Conservation (phyloP, 495 filamentous ascomycete genomes). For the Aspergillus funiculosus region DNA sequence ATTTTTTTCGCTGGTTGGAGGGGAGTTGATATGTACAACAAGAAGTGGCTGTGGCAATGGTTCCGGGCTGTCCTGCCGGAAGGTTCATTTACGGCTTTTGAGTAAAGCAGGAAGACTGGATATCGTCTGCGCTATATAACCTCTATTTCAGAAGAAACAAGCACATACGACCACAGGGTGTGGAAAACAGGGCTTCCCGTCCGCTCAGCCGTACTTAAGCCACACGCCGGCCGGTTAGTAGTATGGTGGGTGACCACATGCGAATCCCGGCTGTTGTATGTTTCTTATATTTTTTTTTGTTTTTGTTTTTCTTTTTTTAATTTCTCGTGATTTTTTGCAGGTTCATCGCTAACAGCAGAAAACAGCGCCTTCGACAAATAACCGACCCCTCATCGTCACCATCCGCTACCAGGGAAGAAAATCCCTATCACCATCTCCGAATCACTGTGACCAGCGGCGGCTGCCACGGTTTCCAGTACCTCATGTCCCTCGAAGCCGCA, state of each 20-base stretch:
- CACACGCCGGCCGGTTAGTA: constrained; percentile 47
- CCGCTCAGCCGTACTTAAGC: constrained; percentile 48
- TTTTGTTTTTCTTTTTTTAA: constrained; percentile 8
- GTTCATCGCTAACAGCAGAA: constrained; percentile 20
- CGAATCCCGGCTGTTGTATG: constrained; percentile 48
- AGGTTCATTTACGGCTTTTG: neutral
- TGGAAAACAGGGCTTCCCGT: constrained; percentile 48
- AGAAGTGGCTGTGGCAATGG: constrained; percentile 3
- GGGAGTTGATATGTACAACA: neutral
- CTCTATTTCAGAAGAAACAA: neutral
- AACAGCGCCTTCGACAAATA: constrained; percentile 60
- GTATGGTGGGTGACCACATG: constrained; percentile 48
- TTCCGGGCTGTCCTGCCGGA: neutral
- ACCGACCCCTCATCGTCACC: constrained; percentile 41
- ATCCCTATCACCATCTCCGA: constrained; percentile 77
- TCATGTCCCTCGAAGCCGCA: constrained; percentile 73
- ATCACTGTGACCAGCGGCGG: constrained; percentile 88
- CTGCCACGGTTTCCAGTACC: constrained; percentile 96
- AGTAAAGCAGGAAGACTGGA: neutral
- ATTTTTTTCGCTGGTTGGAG: neutral
- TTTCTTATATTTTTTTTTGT: constrained; percentile 37
- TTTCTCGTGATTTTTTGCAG: neutral
- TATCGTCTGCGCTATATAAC: neutral
- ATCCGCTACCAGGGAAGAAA: constrained; percentile 56
- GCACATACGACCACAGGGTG: constrained; percentile 47